Evolutionary conservation across 2,329 filamentous ascomycete genomes (phyloP).

Genomic region (Pseudopyrenochaeta lycopersici): DNA sequence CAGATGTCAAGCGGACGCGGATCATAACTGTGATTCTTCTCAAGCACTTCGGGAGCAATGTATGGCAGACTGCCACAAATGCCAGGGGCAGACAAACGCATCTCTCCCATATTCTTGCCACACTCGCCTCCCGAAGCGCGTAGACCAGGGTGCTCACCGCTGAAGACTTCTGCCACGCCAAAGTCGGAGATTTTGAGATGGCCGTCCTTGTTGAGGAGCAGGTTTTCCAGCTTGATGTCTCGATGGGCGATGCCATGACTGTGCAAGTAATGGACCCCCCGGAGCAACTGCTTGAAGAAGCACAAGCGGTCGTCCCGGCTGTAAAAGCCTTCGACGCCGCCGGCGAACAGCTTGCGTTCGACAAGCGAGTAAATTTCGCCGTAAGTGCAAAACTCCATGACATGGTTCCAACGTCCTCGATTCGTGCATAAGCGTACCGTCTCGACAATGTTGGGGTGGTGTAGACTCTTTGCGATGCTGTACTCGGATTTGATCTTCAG

Average conservation of each 20-base stretch:
- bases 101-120: conserved; percentile 74
- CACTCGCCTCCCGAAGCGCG: conserved; percentile 77
- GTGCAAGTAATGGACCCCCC: conserved; percentile 84
- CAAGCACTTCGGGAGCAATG: conserved; percentile 84
- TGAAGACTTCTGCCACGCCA: conserved; percentile 87
- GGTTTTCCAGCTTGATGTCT: conserved; percentile 89
- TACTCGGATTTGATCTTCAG: conserved; percentile 93
- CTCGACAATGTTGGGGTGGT: conserved; percentile 88
- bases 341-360: conserved; percentile 63
- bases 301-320: conserved; percentile 75
- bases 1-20: conserved; percentile 85
- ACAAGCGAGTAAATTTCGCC: conserved; percentile 83
- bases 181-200: conserved; percentile 93
- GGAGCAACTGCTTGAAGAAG: conserved; percentile 88
- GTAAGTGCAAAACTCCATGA: conserved; percentile 90
- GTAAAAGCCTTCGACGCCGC: conserved; percentile 63
- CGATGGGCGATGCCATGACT: conserved; percentile 86
- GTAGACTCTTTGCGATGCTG: conserved; percentile 83
- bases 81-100: conserved; percentile 77
- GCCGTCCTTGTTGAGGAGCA: conserved; percentile 79
- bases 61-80: conserved; percentile 88
- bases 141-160: conserved; percentile 80
- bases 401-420: conserved; percentile 82
- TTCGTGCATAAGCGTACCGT: conserved; percentile 78
- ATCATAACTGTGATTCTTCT: conserved; percentile 73